A percentile compares a stretch with the other conserved stretches of the same genome.
These are phyloP conservation scores for Flaveria floridana DNA, from an alignment of 140 eudicot species.

Conservation along the genomic window DNA sequence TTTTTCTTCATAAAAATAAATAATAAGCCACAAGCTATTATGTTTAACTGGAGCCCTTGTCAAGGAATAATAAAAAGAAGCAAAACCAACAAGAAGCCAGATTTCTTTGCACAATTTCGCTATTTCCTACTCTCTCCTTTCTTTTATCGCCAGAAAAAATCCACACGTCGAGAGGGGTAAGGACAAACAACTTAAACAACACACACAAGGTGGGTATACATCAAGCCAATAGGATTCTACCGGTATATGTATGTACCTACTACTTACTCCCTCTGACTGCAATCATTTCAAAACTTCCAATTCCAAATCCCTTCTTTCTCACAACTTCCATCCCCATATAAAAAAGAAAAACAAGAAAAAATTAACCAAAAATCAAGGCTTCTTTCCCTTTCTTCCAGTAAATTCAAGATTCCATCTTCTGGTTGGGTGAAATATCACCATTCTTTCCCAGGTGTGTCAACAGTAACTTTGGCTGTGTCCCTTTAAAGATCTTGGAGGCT, in stretches of 20 bases:
- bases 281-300: conserved; percentile 35
- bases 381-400: conserved; percentile 13
- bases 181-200: not conserved
- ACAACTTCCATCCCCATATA: conserved; percentile 32
- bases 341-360: conserved; percentile 9
- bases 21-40: conserved; percentile 38
- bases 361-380: not conserved
- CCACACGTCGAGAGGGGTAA: conserved; percentile 25
- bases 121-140: conserved; percentile 32
- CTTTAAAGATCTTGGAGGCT: conserved; percentile 39
- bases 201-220: conserved; percentile 16
- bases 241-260: conserved; percentile 33
- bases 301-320: conserved; percentile 31
- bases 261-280: conserved; percentile 39
- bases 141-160: conserved; percentile 29
- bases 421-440: conserved; percentile 50
- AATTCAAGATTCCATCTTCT: conserved; percentile 56
- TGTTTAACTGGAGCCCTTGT: conserved; percentile 22
- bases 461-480: conserved; percentile 37
- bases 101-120: conserved; percentile 26
- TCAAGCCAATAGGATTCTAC: conserved; percentile 25
- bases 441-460: conserved; percentile 38
- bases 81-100: conserved; percentile 36
- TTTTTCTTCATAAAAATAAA: conserved; percentile 24
- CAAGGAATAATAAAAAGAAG: conserved; percentile 10